Percentiles rank a stretch among this genome's conserved stretches.
These are phyloP conservation scores for Sistotremastrum suecicum DNA, from an alignment of 768 basidiomycete genomes.

Conservation along the genomic window DNA sequence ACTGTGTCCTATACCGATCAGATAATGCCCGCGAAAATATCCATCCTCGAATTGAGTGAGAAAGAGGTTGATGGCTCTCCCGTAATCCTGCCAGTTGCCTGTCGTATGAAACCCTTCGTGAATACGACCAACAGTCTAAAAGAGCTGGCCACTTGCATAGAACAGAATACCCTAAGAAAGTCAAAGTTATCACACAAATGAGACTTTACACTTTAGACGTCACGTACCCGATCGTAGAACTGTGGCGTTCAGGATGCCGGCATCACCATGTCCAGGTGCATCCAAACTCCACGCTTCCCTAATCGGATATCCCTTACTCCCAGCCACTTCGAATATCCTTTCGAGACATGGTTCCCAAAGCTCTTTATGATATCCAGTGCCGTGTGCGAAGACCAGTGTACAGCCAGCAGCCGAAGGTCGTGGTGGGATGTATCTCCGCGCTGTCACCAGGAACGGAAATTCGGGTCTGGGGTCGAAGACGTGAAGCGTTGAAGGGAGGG, in stretches of 20 bases:
- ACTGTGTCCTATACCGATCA: conserved; percentile 58
- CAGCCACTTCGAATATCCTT: conserved; percentile 23
- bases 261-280: conserved; percentile 59
- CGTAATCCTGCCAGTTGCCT: conserved; percentile 58
- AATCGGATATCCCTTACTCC: conserved; percentile 18
- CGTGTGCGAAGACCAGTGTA: conserved; percentile 48
- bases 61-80: conserved; percentile 43
- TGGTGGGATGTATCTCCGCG: conserved; percentile 29
- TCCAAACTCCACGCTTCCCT: conserved; percentile 56
- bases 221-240: conserved; percentile 32
- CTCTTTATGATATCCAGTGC: conserved; percentile 65
- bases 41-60: conserved; percentile 34
- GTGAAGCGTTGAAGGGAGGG: conserved; percentile 2
- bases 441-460: conserved; percentile 33
- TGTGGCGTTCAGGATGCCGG: conserved; percentile 38
- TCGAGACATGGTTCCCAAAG: conserved; percentile 52
- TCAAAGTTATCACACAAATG: background rate
- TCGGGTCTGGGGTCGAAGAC: conserved; percentile 39
- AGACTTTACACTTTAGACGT: background rate
- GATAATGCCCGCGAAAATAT: conserved; percentile 22
- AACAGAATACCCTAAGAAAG: no score
- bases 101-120: background rate
- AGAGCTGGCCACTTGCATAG: no score
- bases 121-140: no score
- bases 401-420: conserved; percentile 18